Conservation (phyloP, 2,329 filamentous ascomycete species). For the Aureobasidium namibiae region DNA sequence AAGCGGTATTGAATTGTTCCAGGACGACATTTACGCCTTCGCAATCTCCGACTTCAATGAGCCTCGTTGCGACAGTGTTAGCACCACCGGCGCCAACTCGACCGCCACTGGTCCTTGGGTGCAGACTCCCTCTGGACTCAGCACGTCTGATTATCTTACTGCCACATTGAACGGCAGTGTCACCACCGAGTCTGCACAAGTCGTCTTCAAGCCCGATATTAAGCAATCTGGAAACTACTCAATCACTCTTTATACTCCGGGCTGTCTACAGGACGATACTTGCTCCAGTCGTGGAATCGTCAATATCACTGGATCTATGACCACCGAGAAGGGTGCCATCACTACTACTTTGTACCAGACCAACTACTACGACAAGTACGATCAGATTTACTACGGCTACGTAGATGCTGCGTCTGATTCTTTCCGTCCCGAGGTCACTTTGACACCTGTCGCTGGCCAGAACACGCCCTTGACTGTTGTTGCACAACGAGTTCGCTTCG, state of each 20-base stretch:
- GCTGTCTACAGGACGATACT: slow-evolving; percentile 70
- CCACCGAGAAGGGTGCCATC: slow-evolving; percentile 40
- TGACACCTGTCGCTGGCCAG: slow-evolving; percentile 62
- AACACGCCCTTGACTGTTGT: slow-evolving; percentile 64
- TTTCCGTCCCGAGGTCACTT: slow-evolving; percentile 73
- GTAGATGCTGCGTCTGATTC: slow-evolving; percentile 65
- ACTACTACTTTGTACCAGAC: slow-evolving; percentile 70
- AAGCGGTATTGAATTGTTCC: slow-evolving; percentile 76
- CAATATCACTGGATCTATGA: slow-evolving; percentile 67
- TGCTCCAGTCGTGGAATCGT: slow-evolving; percentile 72
- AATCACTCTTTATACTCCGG: slow-evolving; percentile 85
- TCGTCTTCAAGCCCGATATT: slow-evolving; percentile 78
- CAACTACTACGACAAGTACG: slow-evolving; percentile 95
- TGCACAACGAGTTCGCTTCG: slow-evolving; percentile 81
- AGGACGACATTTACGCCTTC: slow-evolving; percentile 62
- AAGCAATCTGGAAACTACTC: slow-evolving; percentile 86
- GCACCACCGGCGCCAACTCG: slow-evolving; percentile 54
- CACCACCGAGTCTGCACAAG: slow-evolving; percentile 52
- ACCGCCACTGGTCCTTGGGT: slow-evolving; percentile 68
- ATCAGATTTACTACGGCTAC: slow-evolving; percentile 78
- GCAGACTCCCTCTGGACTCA: slow-evolving; percentile 57
- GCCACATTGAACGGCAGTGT: slow-evolving; percentile 43
- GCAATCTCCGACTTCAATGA: slow-evolving; percentile 85
- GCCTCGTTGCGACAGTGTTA: slow-evolving; percentile 62
- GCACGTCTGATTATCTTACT: slow-evolving; percentile 68